Evolutionary conservation across 2,329 filamentous ascomycete genomes (phyloP), one percentile per base, ranked within the genome.

Genomic region (Ophiosphaerella narmari): DNA sequence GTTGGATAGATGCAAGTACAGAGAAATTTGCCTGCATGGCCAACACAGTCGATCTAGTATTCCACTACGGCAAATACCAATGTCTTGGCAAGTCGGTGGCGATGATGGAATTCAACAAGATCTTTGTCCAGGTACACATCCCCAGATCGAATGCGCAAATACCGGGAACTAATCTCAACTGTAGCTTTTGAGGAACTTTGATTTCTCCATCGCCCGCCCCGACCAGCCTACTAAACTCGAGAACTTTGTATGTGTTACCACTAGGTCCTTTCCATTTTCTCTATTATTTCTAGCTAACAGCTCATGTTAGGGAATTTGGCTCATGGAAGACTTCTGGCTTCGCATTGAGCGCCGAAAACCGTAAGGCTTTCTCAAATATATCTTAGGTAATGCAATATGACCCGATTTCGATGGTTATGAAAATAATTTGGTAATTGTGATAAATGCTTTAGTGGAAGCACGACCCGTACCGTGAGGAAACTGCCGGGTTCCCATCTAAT

Each of bases 21-120:
- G 74, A 77, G 56, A 9, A 41, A 11, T 33, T 48, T 11, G 57
- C 66, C 18, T 51, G 59, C 18, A 70, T 70, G 66, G 45, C 60
- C 12, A 49, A 43, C 33, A 53, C 39, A 1, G 48, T 60, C 2
- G 61, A 65, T 9, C 39, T 68, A 1, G 50, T 63, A 7, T 71
- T 70, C 18, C 60, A 63, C n/a, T 61, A 63, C 34, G 67, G 65
- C 1, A 59, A 55, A 26, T 65, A 55, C 7, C 51, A 55, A 14
- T 72, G 67, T 37, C 48, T 68, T 6, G 66, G 66, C 16, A 60
- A 57, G 16, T 36, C 44, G 7, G 54, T 72, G 3, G 67, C 69
- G 2, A 38, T 56, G 26, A 55, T 71, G 50, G 65, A 71, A 37
- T 59, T 71, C 32, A 65, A 70, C 45, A 71, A 72, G 43, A 46